Evolutionary conservation across 176 grass and related monocot species (phyloP).

Genomic region (Bromus sterilis): DNA sequence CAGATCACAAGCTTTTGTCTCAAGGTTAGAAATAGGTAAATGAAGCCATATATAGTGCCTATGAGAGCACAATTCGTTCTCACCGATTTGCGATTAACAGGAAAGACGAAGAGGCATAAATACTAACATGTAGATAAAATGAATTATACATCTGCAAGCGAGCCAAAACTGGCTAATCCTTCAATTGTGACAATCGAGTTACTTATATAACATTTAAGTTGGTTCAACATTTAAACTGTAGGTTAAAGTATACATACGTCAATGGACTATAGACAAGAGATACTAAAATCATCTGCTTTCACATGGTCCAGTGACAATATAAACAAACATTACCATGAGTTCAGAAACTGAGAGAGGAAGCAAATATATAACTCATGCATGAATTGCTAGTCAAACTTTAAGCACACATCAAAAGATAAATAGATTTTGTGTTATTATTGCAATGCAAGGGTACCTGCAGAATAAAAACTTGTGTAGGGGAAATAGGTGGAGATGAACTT

Average conservation of each 20-base stretch:
- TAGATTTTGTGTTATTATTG: background rate
- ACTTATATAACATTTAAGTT: background rate
- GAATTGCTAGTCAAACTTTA: background rate
- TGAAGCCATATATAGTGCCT: background rate
- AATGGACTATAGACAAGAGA: background rate
- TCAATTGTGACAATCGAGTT: too few species aligned
- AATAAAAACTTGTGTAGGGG: background rate
- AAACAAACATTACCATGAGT: background rate
- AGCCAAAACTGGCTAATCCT: background rate
- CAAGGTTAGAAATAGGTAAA: background rate
- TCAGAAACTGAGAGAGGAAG: background rate
- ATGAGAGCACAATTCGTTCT: background rate
- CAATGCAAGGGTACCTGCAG: background rate
- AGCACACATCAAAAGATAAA: background rate
- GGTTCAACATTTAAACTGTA: too few species aligned
- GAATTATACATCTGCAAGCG: background rate
- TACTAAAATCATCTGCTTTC: background rate
- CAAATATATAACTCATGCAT: background rate
- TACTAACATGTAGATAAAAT: background rate
- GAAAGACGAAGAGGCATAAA: background rate
- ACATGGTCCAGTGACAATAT: background rate
- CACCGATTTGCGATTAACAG: background rate
- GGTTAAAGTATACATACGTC: too few species aligned
- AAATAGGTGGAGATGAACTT: background rate
- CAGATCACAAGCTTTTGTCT: background rate